phyloP scores from a whole-genome alignment of 2,329 filamentous ascomycete genomes.

The Falciphora oryzae region DNA sequence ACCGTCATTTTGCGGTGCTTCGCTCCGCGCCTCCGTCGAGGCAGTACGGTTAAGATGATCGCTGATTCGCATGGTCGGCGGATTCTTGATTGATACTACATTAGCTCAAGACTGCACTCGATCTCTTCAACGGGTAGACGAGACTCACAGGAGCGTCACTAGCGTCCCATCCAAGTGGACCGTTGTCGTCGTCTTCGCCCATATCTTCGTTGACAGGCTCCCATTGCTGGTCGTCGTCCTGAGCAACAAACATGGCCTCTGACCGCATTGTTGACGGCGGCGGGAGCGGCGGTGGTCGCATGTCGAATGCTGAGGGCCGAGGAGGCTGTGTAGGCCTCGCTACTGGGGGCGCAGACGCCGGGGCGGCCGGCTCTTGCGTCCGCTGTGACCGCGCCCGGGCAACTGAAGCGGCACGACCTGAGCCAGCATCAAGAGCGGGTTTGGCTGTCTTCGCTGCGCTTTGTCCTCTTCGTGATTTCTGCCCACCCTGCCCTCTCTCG shows the following conservation, averaged over 20 bases:
- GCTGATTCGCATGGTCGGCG: slow-evolving; percentile 18
- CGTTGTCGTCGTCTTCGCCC: slow-evolving; percentile 58
- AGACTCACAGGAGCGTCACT: slow-evolving; percentile 54
- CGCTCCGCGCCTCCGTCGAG: slow-evolving; percentile 3
- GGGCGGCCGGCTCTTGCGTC: slow-evolving; percentile 9
- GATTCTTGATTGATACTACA: slow-evolving; percentile 4
- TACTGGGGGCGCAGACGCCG: background rate
- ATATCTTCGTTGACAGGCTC: slow-evolving; percentile 57
- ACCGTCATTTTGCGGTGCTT: slow-evolving; percentile 9
- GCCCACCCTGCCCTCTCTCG: slow-evolving; percentile 44
- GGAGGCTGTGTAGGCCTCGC: slow-evolving; percentile 17
- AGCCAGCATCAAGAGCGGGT: slow-evolving; percentile 42
- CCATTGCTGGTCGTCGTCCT: slow-evolving; percentile 65
- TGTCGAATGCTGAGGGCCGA: slow-evolving; percentile 26
- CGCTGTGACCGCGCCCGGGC: slow-evolving; percentile 3
- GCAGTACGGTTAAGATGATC: slow-evolving; percentile 17
- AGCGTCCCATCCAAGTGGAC: slow-evolving; percentile 69
- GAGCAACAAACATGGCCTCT: slow-evolving; percentile 65
- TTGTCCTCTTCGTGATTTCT: slow-evolving; percentile 36
- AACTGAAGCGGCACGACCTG: slow-evolving; percentile 35
- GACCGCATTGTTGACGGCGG: slow-evolving; percentile 54
- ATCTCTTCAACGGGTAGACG: background rate
- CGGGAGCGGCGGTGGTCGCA: slow-evolving; percentile 27
- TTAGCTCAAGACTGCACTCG: background rate
- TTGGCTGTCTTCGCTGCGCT: slow-evolving; percentile 33